Base-by-base conservation (phyloP, 371 early-diverging fungal genomes). In the Mortierella polycephala region DNA sequence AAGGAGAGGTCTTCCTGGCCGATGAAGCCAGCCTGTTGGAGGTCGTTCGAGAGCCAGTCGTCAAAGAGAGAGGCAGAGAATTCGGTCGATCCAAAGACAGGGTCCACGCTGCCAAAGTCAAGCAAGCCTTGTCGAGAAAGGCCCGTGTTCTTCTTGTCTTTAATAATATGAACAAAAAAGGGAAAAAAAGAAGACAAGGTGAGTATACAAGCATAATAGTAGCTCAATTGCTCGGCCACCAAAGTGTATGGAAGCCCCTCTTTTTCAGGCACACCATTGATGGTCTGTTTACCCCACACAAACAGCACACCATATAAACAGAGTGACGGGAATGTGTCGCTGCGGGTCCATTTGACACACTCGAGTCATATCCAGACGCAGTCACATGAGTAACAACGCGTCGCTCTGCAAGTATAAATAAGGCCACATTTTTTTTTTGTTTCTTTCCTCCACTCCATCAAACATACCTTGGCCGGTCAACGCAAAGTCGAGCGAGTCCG, bases 31-130 rank as follows among this genome's bases (percentile, higher is more conserved):
- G 55, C 68, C 51, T 74, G 74, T 49, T 74, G 68, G 16, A 74
- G 74, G 51, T 73, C 74, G 44, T 46, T 47, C n/a, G 74, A 66
- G 51, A 72, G 72, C 67, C 72, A 67, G 59, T 72, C 72, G 67
- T 72, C 72, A 52, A 72, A 72, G 40, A 72, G 62, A 20, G 66
- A 51, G 46, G 63, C 50, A 10, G 74, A 58, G 53, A 73, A 53
- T 37, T 67, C 68, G 59, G 63, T 53, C 40, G 50, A 45, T n/a
- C 59, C 63, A 45, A 62, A 73, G 59, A 63, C 56, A 37, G 59
- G 45, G 51, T 67, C 64, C 21, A 73, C 14, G 46, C 42, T 57
- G 60, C 60, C 63, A 54, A 67, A 58, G 67, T 73, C 68, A 47
- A 71, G 55, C 59, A 71, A 61, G 30, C 72, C 57, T 54, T 65